Conservation (phyloP, 2,329 filamentous ascomycete species). For the Fusarium sp. region DNA sequence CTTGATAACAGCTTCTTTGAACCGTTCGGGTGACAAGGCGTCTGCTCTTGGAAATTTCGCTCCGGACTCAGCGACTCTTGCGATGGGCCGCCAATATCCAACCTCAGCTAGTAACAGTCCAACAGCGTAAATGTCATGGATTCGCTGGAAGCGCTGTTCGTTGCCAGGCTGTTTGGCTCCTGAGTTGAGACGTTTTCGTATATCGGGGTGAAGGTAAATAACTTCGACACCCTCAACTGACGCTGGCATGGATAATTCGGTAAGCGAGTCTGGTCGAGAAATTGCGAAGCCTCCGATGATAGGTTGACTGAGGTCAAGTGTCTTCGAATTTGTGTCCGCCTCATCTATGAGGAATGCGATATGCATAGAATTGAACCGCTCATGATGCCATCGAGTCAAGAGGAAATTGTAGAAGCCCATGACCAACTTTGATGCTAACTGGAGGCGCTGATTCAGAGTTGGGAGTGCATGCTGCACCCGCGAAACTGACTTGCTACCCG, state of each 20-base stretch:
- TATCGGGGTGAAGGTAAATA: background rate
- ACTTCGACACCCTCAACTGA: background rate
- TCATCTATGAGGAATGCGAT: background rate
- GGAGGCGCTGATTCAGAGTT: background rate
- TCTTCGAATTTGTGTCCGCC: rapidly evolving
- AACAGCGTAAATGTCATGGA: background rate
- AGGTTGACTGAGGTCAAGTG: background rate
- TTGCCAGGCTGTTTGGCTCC: background rate
- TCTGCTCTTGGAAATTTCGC: background rate
- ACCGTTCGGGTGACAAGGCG: rapidly evolving
- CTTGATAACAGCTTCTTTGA: background rate
- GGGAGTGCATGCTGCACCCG: background rate
- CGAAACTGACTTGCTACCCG: background rate
- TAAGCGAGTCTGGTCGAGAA: background rate
- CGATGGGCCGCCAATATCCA: background rate
- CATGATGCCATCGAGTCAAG: background rate
- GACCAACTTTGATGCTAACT: background rate
- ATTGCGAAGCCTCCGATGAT: background rate
- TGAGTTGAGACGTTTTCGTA: background rate
- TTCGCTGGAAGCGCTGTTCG: background rate
- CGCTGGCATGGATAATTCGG: background rate
- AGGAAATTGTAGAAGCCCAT: background rate
- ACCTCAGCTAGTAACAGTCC: background rate
- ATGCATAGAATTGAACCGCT: background rate
- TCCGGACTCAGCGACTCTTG: background rate